Evolutionary conservation across 192 early-diverging fungal genomes (phyloP).

Genomic region (Gamsiella multidivaricata): DNA sequence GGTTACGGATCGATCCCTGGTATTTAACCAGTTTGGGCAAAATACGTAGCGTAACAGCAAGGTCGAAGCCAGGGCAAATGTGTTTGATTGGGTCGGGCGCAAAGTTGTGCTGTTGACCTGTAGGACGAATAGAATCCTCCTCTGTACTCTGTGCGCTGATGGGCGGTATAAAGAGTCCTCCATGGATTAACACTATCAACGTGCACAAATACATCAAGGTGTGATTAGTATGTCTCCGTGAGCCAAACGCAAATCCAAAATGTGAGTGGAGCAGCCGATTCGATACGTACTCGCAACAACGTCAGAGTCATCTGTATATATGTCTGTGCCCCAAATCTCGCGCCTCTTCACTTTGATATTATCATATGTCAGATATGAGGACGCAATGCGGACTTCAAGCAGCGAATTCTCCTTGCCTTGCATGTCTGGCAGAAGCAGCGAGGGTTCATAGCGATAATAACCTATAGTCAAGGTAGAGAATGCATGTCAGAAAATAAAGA

Average conservation of each 20-base stretch:
- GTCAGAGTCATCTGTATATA: constrained; percentile 89
- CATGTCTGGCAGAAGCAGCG: constrained; percentile 58
- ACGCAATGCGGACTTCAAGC: constrained; percentile 75
- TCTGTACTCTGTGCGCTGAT: constrained; percentile 15
- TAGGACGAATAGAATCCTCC: constrained; percentile 20
- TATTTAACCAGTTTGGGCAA: constrained; percentile 78
- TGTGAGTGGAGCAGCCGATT: background rate
- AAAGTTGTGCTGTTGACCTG: constrained; percentile 38
- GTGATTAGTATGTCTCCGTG: background rate
- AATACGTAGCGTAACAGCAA: constrained; percentile 75
- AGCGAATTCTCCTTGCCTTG: constrained; percentile 64
- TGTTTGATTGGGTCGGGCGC: constrained; percentile 22
- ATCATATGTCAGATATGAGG: constrained; percentile 68
- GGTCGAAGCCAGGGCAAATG: constrained; percentile 68
- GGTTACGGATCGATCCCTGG: constrained; percentile 68
- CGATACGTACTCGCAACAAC: constrained; percentile 75
- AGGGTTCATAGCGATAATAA: constrained; percentile 59
- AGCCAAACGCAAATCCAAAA: background rate
- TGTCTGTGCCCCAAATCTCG: constrained; percentile 85
- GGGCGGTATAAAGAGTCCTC: constrained; percentile 47
- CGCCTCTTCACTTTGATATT: constrained; percentile 71
- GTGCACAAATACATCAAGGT: background rate
- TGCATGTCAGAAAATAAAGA: background rate
- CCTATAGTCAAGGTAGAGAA: constrained; percentile 44
- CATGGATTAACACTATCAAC: constrained; percentile 62